phyloP scores from a whole-genome alignment of 768 basidiomycete genomes.

The Tubosaeta sp. region DNA sequence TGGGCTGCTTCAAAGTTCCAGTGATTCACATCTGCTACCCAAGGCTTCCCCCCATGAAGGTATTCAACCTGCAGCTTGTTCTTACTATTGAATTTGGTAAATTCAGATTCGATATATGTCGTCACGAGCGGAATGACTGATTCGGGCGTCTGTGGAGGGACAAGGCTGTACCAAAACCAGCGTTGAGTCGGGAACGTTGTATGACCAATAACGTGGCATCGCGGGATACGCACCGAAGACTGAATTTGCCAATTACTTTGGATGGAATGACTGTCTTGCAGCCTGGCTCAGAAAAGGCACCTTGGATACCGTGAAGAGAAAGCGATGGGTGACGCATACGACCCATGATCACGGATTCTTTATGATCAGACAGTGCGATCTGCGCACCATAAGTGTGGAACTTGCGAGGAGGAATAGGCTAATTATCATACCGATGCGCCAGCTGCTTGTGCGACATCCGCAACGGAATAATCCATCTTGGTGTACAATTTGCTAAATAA shows the following conservation, averaged over 20 bases:
- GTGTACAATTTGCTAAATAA: constrained; percentile 59
- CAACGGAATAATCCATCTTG: constrained; percentile 63
- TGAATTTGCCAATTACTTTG: constrained; percentile 86
- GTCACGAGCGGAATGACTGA: constrained; percentile 66
- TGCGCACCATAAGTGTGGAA: constrained; percentile 1
- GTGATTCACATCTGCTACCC: constrained; percentile 81
- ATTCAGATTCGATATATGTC: constrained; percentile 69
- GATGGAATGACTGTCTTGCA: constrained; percentile 95
- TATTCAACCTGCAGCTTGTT: constrained; percentile 71
- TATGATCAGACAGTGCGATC: constrained; percentile 73
- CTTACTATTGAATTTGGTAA: constrained; percentile 81
- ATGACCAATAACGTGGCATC: background rate
- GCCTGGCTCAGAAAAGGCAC: constrained; percentile 81
- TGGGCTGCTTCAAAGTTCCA: constrained; percentile 93
- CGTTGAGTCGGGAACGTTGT: background rate
- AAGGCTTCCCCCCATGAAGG: constrained; percentile 82
- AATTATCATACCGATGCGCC: constrained; percentile 47
- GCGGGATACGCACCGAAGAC: constrained; percentile 63
- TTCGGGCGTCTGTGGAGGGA: constrained; percentile 85
- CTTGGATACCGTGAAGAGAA: constrained; percentile 93
- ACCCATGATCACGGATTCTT: constrained; percentile 81
- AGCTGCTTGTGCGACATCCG: constrained; percentile 71
- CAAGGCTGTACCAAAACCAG: constrained; percentile 44
- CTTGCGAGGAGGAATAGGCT: background rate
- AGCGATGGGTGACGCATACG: constrained; percentile 89